Conservation (phyloP, 2,329 filamentous ascomycete species). For the Sarocladium strictum region DNA sequence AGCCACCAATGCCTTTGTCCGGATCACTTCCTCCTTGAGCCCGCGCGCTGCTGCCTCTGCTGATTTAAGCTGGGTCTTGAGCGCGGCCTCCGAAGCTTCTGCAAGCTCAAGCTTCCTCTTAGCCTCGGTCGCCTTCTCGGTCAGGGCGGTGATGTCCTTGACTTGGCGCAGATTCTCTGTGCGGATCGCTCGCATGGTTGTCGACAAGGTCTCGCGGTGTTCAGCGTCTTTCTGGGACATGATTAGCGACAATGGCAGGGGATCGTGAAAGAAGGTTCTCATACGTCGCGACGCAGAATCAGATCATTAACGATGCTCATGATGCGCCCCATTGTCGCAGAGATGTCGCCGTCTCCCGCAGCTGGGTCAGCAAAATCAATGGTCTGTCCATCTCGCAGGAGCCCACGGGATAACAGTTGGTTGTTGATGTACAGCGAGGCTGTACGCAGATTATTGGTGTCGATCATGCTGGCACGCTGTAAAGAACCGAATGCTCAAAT, state of each 20-base stretch:
- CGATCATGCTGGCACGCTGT: slow-evolving; percentile 37
- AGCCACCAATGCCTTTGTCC: slow-evolving; percentile 71
- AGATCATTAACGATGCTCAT: slow-evolving; percentile 94
- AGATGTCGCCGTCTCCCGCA: slow-evolving; percentile 46
- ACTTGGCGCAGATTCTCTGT: slow-evolving; percentile 69
- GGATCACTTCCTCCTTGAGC: slow-evolving; percentile 78
- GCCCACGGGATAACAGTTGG: slow-evolving; percentile 59
- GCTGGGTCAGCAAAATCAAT: slow-evolving; percentile 80
- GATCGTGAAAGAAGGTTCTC: slow-evolving; percentile 9
- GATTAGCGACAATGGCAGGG: slow-evolving; percentile 13
- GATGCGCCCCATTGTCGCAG: slow-evolving; percentile 71
- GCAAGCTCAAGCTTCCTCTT: slow-evolving; percentile 50
- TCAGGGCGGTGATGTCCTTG: slow-evolving; percentile 56
- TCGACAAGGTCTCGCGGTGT: slow-evolving; percentile 76
- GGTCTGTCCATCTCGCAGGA: slow-evolving; percentile 60
- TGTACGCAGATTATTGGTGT: slow-evolving; percentile 56
- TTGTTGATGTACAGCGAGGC: slow-evolving; percentile 70
- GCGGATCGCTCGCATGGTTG: slow-evolving; percentile 69
- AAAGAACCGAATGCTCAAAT: slow-evolving; percentile 1
- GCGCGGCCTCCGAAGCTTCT: slow-evolving; percentile 65
- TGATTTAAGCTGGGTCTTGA: slow-evolving; percentile 63
- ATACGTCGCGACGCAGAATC: slow-evolving; percentile 80
- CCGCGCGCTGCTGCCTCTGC: slow-evolving; percentile 68
- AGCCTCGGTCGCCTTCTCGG: slow-evolving; percentile 47
- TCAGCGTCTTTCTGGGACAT: slow-evolving; percentile 71